These are phyloP conservation scores for Blastomyces parvus DNA, from an alignment of 2,329 filamentous ascomycete species.

Conservation along the genomic window DNA sequence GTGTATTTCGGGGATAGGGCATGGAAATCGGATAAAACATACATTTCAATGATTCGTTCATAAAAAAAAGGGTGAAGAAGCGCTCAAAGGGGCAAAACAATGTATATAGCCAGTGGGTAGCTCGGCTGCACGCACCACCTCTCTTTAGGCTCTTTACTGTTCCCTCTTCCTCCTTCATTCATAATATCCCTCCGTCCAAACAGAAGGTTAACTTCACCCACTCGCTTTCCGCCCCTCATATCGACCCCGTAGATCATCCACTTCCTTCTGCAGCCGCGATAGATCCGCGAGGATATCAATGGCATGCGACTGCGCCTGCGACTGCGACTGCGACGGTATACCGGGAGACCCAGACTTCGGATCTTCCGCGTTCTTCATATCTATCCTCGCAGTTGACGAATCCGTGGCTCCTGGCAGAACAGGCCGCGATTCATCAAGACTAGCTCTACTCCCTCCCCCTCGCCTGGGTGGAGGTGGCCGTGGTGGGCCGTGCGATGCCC, in stretches of 20 bases:
- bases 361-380: not conserved
- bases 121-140: not conserved
- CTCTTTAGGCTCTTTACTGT: not conserved
- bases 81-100: not conserved
- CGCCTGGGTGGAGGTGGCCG: constrained; percentile 40
- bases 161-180: not conserved
- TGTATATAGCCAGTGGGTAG: not conserved
- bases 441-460: constrained; percentile 32
- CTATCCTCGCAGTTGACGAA: constrained; percentile 14
- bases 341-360: not conserved
- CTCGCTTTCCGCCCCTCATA: constrained; percentile 25
- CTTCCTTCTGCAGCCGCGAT: constrained; percentile 61
- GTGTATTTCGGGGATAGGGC: not conserved
- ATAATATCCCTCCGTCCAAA: not conserved
- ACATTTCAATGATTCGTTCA: not conserved
- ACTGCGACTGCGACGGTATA: constrained; percentile 24
- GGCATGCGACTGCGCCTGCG: constrained; percentile 30
- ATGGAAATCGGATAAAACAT: not conserved
- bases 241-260: constrained; percentile 49
- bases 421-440: constrained; percentile 19
- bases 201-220: not conserved
- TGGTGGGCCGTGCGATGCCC: constrained; percentile 28
- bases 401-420: constrained; percentile 14
- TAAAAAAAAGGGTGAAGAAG: not conserved
- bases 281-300: constrained; percentile 63